phyloP scores from a whole-genome alignment of 2,329 filamentous ascomycete species.

The Scytalidium lignicola region DNA sequence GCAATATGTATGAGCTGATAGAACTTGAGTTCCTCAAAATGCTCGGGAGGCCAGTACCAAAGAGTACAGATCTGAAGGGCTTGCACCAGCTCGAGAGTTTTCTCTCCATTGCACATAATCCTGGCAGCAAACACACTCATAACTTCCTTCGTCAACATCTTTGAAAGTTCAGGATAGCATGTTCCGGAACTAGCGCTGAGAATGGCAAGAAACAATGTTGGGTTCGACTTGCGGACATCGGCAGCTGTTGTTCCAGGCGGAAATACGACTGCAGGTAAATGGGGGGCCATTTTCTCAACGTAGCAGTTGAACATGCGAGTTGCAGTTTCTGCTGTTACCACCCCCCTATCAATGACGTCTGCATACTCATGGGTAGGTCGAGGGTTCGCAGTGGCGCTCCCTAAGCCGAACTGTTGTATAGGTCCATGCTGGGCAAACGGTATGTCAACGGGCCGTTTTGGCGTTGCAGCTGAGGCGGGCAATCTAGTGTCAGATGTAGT shows the following conservation, averaged over 20 bases:
- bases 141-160: slow-evolving; percentile 40
- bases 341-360: slow-evolving; percentile 50
- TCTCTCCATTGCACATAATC: slow-evolving; percentile 43
- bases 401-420: neutral
- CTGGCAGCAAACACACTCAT: slow-evolving; percentile 41
- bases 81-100: slow-evolving; percentile 46
- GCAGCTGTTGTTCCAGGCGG: slow-evolving; percentile 46
- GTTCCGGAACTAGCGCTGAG: slow-evolving; percentile 58
- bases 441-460: slow-evolving; percentile 3
- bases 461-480: neutral
- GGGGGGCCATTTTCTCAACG: slow-evolving; percentile 52
- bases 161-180: slow-evolving; percentile 37
- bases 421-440: neutral
- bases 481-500: slow-evolving; percentile 4
- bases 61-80: slow-evolving; percentile 42
- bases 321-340: slow-evolving; percentile 52
- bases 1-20: slow-evolving; percentile 48
- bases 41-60: slow-evolving; percentile 44
- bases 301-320: slow-evolving; percentile 53
- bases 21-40: slow-evolving; percentile 42
- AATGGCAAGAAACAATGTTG: slow-evolving; percentile 65
- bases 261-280: slow-evolving; percentile 60
- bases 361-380: slow-evolving; percentile 24
- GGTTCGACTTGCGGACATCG: slow-evolving; percentile 53
- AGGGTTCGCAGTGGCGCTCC: slow-evolving; percentile 2